A percentile compares a stretch with the other conserved stretches of the same genome.
Conservation (phyloP, 1,139 yeast species). For the Eremothecium gossypii region DNA sequence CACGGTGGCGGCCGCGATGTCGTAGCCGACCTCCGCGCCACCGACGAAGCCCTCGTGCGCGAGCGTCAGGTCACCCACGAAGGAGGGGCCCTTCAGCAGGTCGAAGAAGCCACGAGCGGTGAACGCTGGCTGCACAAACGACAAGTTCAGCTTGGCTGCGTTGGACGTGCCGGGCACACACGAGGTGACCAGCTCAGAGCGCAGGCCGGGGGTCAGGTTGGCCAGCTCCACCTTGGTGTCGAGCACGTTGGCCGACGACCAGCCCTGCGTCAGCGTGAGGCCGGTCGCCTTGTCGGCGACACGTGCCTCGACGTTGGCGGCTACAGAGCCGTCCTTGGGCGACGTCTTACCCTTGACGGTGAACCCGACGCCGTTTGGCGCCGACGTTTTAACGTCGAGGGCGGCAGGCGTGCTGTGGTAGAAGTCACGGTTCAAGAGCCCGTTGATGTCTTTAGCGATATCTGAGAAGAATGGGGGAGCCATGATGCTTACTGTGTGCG, state of each 20-base stretch:
- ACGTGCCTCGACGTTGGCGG: conserved; percentile 87
- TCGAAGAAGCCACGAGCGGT: conserved; percentile 94
- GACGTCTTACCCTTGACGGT: conserved; percentile 89
- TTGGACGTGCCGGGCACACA: conserved; percentile 83
- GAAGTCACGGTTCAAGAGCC: conserved; percentile 83
- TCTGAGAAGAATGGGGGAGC: conserved; percentile 79
- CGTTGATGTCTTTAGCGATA: conserved; percentile 84
- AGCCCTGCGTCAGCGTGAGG: conserved; percentile 89
- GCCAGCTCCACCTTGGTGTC: conserved; percentile 90
- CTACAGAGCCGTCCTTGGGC: conserved; percentile 66
- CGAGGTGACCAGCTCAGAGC: conserved; percentile 84
- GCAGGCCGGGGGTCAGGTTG: conserved; percentile 91
- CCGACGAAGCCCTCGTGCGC: conserved; percentile 96
- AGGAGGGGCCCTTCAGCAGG: conserved; percentile 88
- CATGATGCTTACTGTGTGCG: conserved; percentile 26
- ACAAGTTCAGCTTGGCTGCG: conserved; percentile 84
- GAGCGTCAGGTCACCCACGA: conserved; percentile 89
- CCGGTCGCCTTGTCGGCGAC: conserved; percentile 92
- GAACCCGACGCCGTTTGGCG: conserved; percentile 95
- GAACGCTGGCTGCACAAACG: conserved; percentile 87
- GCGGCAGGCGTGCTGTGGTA: conserved; percentile 85
- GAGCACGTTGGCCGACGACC: conserved; percentile 90
- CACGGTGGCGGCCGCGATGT: conserved; percentile 83
- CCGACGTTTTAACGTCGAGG: conserved; percentile 81
- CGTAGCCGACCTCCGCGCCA: conserved; percentile 97